Percentiles rank a stretch among this genome's conserved stretches.
Evolutionary conservation across 2,329 filamentous ascomycete species (phyloP).

Genomic region (Beauveria bassiana): DNA sequence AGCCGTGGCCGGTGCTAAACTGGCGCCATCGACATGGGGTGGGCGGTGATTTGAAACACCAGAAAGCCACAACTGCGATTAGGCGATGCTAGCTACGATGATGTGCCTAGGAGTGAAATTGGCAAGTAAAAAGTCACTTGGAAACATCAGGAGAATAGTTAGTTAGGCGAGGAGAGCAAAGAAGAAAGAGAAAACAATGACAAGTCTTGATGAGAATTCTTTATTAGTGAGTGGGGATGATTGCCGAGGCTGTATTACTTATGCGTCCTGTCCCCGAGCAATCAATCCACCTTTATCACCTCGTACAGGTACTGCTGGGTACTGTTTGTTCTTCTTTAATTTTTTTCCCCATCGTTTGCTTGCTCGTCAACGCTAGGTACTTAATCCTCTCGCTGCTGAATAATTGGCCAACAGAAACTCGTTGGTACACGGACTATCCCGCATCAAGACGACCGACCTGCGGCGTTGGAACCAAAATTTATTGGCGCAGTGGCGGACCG

Average conservation of each 20-base stretch:
- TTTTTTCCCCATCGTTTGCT: not conserved
- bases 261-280: not conserved
- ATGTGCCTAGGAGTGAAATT: not conserved
- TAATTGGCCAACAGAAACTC: not conserved
- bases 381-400: not conserved
- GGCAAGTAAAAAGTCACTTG: not conserved
- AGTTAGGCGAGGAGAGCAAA: not conserved
- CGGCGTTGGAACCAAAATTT: no score
- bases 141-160: not conserved
- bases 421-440: no score
- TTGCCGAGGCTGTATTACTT: not conserved
- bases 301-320: not conserved
- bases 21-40: slow-evolving; percentile 8
- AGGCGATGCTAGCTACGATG: slow-evolving; percentile 6
- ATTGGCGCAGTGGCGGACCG: no score
- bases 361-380: not conserved
- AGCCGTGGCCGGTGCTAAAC: not conserved
- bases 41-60: slow-evolving; percentile 8
- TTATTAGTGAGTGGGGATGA: not conserved
- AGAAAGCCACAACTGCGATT: not conserved
- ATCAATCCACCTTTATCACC: not conserved
- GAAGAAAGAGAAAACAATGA: not conserved
- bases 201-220: not conserved
- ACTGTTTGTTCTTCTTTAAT: not conserved
- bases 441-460: no score